Percentiles rank a stretch among this genome's conserved stretches.
These are phyloP conservation scores for Dioscorea dumetorum DNA, from an alignment of 106 monocot species.

Conservation along the genomic window DNA sequence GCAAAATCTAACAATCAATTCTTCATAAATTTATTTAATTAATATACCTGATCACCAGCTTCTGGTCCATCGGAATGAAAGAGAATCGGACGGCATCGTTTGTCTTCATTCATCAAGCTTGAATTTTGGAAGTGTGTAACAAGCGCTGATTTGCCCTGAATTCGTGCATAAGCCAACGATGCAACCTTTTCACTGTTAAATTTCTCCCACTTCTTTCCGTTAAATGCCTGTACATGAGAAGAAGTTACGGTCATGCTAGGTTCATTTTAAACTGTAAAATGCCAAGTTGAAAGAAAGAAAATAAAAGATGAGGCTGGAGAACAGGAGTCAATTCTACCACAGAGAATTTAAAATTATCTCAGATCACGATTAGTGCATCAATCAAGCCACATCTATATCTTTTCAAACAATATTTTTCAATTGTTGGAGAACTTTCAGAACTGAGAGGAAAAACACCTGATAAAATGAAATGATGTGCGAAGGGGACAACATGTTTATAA, in stretches of 20 bases:
- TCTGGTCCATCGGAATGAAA: conserved; percentile 36
- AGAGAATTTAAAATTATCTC: no score
- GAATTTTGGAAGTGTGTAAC: conserved; percentile 59
- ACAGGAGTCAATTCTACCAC: no score
- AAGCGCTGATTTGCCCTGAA: conserved; percentile 53
- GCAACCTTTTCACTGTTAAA: conserved; percentile 69
- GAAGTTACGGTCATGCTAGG: no score
- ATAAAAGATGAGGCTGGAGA: no score
- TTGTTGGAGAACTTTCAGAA: no score
- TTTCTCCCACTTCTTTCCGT: conserved; percentile 59
- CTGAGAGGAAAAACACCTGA: conserved; percentile 30
- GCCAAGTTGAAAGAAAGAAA: no score
- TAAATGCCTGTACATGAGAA: conserved; percentile 31
- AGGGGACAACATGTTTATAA: conserved; percentile 76
- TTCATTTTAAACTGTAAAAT: no score
- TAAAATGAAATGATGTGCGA: conserved; percentile 67
- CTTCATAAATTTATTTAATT: no score
- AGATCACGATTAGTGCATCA: no score
- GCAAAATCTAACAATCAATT: not conserved
- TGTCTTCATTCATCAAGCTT: conserved; percentile 74
- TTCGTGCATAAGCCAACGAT: conserved; percentile 53
- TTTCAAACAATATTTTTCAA: no score
- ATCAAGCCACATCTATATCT: no score
- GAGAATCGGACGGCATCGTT: conserved; percentile 46
- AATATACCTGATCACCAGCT: conserved; percentile 32